phyloP scores from a whole-genome alignment of 331 rosid species.

The Acacia pycnantha region DNA sequence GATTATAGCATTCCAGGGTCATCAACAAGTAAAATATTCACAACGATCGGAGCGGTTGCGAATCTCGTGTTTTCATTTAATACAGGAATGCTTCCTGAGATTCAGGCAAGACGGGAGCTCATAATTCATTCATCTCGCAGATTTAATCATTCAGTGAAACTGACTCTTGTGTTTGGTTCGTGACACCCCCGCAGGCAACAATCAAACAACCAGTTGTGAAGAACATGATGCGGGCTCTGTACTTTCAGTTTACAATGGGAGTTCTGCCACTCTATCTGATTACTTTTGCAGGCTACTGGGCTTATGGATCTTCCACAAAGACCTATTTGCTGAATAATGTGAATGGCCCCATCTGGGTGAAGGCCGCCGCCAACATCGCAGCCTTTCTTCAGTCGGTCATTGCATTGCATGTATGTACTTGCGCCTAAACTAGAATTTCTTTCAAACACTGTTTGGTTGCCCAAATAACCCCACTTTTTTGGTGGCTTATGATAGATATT shows the following conservation, averaged over 20 bases:
- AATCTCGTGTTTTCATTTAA: conserved; percentile 92
- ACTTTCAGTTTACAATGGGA: conserved; percentile 81
- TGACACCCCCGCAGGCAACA: conserved; percentile 59
- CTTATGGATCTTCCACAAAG: conserved; percentile 69
- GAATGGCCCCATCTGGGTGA: conserved; percentile 77
- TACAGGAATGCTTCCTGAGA: conserved; percentile 98
- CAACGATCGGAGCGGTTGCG: conserved; percentile 79
- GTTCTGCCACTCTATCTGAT: conserved; percentile 75
- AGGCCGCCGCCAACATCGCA: conserved; percentile 58
- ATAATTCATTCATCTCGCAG: not conserved
- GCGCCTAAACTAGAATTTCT: conserved; percentile 19
- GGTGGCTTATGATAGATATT: conserved; percentile 55
- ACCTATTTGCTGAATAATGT: conserved; percentile 77
- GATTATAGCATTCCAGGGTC: conserved; percentile 65
- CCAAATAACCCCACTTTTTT: not conserved
- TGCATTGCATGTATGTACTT: conserved; percentile 67
- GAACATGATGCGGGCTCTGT: conserved; percentile 85
- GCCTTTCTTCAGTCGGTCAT: conserved; percentile 89
- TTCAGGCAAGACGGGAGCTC: conserved; percentile 58
- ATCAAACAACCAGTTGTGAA: conserved; percentile 77
- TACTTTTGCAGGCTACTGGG: conserved; percentile 88
- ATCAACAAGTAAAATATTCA: conserved; percentile 49
- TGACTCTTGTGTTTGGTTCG: conserved; percentile 7
- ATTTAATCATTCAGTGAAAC: not conserved
- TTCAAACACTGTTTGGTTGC: not conserved